These are phyloP conservation scores for Phialophora macrospora DNA, from an alignment of 2,329 filamentous ascomycete genomes.

Conservation along the genomic window DNA sequence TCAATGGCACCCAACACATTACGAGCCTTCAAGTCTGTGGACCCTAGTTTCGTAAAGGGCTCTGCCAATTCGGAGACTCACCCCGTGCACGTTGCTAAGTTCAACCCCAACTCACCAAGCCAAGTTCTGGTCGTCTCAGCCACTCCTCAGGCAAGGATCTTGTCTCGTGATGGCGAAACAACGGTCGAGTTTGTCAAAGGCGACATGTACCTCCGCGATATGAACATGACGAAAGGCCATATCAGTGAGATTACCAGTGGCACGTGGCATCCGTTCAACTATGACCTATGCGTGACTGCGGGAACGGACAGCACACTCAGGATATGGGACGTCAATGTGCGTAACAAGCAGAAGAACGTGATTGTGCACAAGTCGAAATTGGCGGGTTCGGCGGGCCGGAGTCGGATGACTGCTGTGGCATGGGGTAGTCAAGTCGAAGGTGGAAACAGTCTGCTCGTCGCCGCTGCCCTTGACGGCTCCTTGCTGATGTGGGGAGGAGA, in stretches of 20 bases:
- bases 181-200: constrained; percentile 91
- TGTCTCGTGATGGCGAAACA: constrained; percentile 85
- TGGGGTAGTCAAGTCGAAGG: constrained; percentile 81
- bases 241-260: constrained; percentile 88
- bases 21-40: constrained; percentile 88
- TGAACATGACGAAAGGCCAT: constrained; percentile 97
- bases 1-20: constrained; percentile 95
- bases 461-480: constrained; percentile 84
- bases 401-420: constrained; percentile 88
- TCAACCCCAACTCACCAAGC: constrained; percentile 79
- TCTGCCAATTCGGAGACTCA: constrained; percentile 79
- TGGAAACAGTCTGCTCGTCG: constrained; percentile 77
- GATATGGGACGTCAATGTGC: constrained; percentile 96
- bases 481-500: constrained; percentile 91
- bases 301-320: constrained; percentile 93
- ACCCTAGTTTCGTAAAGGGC: constrained; percentile 78
- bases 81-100: constrained; percentile 82
- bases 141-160: constrained; percentile 85
- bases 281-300: constrained; percentile 83
- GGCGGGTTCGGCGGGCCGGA: constrained; percentile 85
- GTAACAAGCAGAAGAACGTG: constrained; percentile 86
- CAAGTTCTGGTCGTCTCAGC: constrained; percentile 86
- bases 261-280: constrained; percentile 87
- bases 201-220: constrained; percentile 96
- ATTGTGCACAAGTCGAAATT: constrained; percentile 94